phyloP scores from a whole-genome alignment of 352 stramenopile species.

The Phytophthora rubi region DNA sequence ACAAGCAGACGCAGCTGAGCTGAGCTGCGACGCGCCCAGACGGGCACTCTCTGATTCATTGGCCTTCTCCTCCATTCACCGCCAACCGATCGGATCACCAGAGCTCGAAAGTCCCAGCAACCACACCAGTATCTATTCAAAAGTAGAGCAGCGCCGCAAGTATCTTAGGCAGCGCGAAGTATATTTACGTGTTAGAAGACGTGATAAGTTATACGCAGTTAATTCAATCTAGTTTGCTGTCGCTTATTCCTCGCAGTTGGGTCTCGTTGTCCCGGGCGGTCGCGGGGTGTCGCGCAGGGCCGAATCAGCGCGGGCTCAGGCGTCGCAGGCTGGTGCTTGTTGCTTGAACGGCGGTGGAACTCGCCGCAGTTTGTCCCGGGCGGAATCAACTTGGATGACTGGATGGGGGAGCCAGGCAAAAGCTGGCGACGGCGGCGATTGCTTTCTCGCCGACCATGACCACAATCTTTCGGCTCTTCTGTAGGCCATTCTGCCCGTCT shows the following conservation, averaged over 20 bases:
- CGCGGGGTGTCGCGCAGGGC: not conserved
- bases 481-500: slow-evolving; percentile 37
- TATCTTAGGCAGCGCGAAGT: slow-evolving; percentile 28
- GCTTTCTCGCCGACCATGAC: slow-evolving; percentile 29
- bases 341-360: slow-evolving; percentile 24
- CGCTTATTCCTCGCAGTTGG: slow-evolving; percentile 1
- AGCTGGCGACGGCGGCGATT: slow-evolving; percentile 13
- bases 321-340: not conserved
- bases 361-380: not conserved
- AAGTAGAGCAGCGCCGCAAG: slow-evolving; percentile 26
- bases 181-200: slow-evolving; percentile 47
- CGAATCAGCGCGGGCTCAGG: not conserved
- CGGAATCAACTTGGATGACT: slow-evolving; percentile 9
- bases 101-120: slow-evolving; percentile 6
- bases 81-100: slow-evolving; percentile 1
- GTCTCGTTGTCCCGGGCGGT: not conserved
- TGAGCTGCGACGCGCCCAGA: slow-evolving; percentile 29
- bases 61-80: slow-evolving; percentile 23
- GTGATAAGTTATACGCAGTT: slow-evolving; percentile 48
- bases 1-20: slow-evolving; percentile 37
- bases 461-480: slow-evolving; percentile 29
- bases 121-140: slow-evolving; percentile 36
- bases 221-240: slow-evolving; percentile 34
- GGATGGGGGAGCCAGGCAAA: not conserved
- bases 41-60: slow-evolving; percentile 21